Evolutionary conservation across 1,284 basidiomycete genomes (phyloP), one percentile per base, ranked within the genome.

Genomic region (Ganoderma leucocontextum): DNA sequence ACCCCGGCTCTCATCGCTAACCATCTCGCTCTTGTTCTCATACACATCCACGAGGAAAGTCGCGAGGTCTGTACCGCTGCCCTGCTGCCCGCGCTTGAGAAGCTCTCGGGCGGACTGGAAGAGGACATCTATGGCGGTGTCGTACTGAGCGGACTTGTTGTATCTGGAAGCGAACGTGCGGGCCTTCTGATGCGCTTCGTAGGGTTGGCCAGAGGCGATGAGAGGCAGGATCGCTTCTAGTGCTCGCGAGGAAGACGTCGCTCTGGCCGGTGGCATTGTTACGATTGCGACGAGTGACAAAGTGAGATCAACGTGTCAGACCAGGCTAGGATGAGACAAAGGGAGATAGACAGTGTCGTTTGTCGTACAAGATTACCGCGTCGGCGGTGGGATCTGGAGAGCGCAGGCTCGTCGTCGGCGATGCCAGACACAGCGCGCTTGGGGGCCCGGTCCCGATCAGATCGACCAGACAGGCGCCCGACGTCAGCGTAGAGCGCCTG

Each of bases 181-280:
- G 35, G 95, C 94, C 82, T 97, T 97, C 80, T 98, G 96, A 75
- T 98, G 96, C 0, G 95, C 96, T 75, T 95, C 94, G 80, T 98
- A 97, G 4, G 93, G 87, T 69, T 91, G 85, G 17, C 91, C 87
- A 22, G 84, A 83, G 15, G 86, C 79, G 65, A 95, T 91, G 60
- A 92, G 86, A 25, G 93, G 93, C 41, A 95, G 80, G 70, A 95
- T 94, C 5, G 91, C 92, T 72, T 88, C 88, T 22, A 95, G 82
- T 59, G 93, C 93, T 68, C 87, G 86, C 49, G 87, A 81, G 49
- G 88, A 87, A 19, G 91, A 87, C 3, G 76, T 74, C 19, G 76
- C 70, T 47, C 75, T 66, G 60, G 73, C 71, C 41, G 74, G 73
- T 59, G 77, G 71, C 74, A 78, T 76, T 61, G 36, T 63, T 36